Percentiles rank a stretch among this genome's conserved stretches.
Conservation (phyloP, 1,284 basidiomycete species). For the Ceratobasidium papillatum region DNA sequence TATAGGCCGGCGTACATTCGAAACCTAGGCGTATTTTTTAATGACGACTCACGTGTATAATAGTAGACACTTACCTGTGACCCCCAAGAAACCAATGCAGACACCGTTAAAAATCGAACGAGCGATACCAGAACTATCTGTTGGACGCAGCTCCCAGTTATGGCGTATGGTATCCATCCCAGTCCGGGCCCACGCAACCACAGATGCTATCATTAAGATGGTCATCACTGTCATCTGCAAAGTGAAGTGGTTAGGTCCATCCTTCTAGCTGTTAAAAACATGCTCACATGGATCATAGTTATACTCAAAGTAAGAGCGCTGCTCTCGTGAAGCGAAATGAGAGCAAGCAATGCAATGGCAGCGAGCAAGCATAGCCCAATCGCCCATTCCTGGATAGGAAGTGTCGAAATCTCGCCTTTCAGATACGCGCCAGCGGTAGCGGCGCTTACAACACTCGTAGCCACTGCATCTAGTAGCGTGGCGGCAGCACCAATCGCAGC, state of each 20-base stretch:
- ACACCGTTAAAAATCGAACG: constrained; percentile 68
- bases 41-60: too few relatives aligned
- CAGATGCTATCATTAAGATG: constrained; percentile 59
- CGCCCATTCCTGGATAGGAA: constrained; percentile 63
- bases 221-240: constrained; percentile 64
- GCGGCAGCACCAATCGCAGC: constrained; percentile 69
- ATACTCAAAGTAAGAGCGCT: constrained; percentile 65
- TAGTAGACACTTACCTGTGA: constrained; percentile 59
- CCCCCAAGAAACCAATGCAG: constrained; percentile 71
- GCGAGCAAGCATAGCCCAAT: constrained; percentile 61
- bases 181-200: constrained; percentile 60
- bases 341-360: constrained; percentile 63
- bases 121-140: constrained; percentile 51
- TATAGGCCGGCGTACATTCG: constrained; percentile 64
- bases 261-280: not conserved
- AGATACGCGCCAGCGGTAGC: constrained; percentile 73
- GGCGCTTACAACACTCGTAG: constrained; percentile 73
- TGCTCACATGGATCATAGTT: constrained; percentile 65
- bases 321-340: constrained; percentile 69
- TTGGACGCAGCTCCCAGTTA: constrained; percentile 62
- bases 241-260: constrained; percentile 19
- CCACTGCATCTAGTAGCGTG: constrained; percentile 69
- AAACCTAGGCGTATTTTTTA: constrained; percentile 53
- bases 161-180: constrained; percentile 60
- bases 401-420: constrained; percentile 62